A percentile compares a stretch with the other conserved stretches of the same genome.
phyloP scores from a whole-genome alignment of 1,284 basidiomycete genomes.

The Malassezia arunalokei region DNA sequence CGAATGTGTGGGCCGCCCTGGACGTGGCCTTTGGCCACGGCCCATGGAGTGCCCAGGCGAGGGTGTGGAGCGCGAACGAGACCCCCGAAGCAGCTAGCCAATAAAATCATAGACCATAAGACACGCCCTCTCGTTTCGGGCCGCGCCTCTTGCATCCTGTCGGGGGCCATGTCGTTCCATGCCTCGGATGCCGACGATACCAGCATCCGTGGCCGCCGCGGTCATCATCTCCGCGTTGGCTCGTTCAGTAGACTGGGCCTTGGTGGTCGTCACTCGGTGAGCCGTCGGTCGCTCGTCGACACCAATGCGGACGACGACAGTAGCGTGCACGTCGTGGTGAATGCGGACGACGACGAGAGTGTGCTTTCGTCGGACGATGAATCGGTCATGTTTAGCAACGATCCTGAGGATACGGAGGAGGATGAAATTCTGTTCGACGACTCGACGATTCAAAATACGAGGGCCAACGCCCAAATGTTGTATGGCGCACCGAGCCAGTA shows the following conservation, averaged over 20 bases:
- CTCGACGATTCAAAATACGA: conserved; percentile 7
- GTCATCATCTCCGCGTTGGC: background rate
- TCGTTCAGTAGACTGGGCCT: background rate
- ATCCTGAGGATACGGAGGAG: conserved; percentile 3
- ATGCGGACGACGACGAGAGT: background rate
- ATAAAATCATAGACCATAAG: background rate
- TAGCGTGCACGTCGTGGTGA: background rate
- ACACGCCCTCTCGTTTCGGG: background rate
- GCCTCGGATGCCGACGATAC: background rate
- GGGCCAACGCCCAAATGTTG: conserved; percentile 9
- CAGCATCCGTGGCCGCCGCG: background rate
- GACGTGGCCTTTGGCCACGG: conserved; percentile 43
- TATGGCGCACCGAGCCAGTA: background rate
- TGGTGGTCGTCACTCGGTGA: background rate
- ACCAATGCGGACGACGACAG: background rate
- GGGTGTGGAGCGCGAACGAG: conserved; percentile 17
- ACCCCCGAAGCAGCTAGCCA: conserved; percentile 6
- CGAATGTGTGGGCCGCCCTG: conserved; percentile 41
- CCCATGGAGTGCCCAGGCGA: conserved; percentile 33
- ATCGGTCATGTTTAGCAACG: conserved; percentile 2
- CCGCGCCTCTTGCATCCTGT: background rate
- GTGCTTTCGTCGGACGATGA: conserved; percentile 11
- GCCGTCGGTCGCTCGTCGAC: background rate
- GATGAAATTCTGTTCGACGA: conserved; percentile 5
- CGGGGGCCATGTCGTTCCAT: background rate